Evolutionary conservation across 176 grass and related monocot species (phyloP).

Genomic region (Oryza longistaminata): DNA sequence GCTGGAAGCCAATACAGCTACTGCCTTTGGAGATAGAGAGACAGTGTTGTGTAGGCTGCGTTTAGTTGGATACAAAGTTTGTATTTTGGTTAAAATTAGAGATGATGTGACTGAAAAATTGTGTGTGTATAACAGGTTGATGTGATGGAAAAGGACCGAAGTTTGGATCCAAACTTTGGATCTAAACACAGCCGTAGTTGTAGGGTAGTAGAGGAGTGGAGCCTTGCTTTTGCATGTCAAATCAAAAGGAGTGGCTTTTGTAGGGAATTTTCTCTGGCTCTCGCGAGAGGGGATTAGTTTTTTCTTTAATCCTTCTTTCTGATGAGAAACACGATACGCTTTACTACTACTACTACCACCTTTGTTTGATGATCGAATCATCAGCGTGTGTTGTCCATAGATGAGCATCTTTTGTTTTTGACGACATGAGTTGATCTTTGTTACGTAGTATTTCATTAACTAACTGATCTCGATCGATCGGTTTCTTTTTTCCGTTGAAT

Average conservation of each 20-base stretch:
- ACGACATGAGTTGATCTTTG: background rate
- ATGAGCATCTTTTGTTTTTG: background rate
- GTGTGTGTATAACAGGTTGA: no score
- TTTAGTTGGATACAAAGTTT: no score
- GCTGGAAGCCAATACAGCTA: conserved; percentile 48
- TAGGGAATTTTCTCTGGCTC: conserved; percentile 45
- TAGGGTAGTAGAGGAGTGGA: conserved; percentile 20
- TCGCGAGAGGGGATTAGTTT: conserved; percentile 12
- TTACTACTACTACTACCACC: background rate
- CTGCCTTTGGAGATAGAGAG: conserved; percentile 48
- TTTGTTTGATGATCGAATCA: background rate
- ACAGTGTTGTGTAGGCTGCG: conserved; percentile 4
- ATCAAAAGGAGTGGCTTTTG: conserved; percentile 63
- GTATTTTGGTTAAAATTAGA: no score
- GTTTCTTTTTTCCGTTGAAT: background rate
- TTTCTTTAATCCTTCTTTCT: background rate
- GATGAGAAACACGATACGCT: background rate
- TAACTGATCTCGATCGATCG: background rate
- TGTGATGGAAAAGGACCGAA: no score
- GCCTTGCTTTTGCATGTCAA: conserved; percentile 70
- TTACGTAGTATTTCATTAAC: background rate
- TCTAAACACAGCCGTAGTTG: background rate
- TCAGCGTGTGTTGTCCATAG: background rate
- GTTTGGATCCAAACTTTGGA: no score
- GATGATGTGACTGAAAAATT: no score